A percentile compares a stretch with the other conserved stretches of the same genome.
These are phyloP conservation scores for Pestalotiopsis sp. DNA, from an alignment of 2,329 filamentous ascomycete genomes.

Conservation along the genomic window DNA sequence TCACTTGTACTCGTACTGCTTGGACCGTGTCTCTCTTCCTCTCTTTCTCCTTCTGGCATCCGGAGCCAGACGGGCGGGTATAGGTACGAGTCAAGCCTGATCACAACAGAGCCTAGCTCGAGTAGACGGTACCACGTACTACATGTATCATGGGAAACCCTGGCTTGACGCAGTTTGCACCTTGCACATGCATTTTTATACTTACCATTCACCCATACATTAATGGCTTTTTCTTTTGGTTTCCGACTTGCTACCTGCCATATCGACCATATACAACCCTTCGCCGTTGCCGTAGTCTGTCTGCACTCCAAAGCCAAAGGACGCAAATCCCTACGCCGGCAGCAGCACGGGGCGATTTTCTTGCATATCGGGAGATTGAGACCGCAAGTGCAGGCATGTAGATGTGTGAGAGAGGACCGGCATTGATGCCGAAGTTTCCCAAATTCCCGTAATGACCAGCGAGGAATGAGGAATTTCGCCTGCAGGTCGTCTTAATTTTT, in stretches of 20 bases:
- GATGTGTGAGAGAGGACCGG: conserved; percentile 26
- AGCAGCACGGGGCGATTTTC: conserved; percentile 26
- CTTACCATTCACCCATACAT: too few relatives aligned
- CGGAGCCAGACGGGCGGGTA: conserved; percentile 30
- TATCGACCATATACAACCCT: too few relatives aligned
- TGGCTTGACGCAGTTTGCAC: background rate
- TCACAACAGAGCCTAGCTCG: conserved; percentile 20
- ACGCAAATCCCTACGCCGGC: background rate
- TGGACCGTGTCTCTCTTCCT: background rate
- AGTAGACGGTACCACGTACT: conserved; percentile 30
- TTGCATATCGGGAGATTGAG: conserved; percentile 31
- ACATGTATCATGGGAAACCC: background rate
- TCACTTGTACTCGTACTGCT: background rate
- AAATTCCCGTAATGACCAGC: background rate
- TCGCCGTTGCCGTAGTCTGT: background rate
- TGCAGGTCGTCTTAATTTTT: background rate
- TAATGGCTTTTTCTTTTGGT: too few relatives aligned
- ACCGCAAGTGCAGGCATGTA: conserved; percentile 29
- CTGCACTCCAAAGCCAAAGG: background rate
- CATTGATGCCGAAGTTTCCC: conserved; percentile 18
- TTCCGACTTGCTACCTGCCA: too few relatives aligned
- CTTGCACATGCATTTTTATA: background rate
- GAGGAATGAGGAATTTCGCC: background rate
- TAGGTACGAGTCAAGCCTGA: conserved; percentile 27
- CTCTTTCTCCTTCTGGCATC: background rate